Percentiles rank a stretch among this genome's conserved stretches.
Conservation (phyloP, 768 basidiomycete genomes). For the Leccinum pellstonianum region DNA sequence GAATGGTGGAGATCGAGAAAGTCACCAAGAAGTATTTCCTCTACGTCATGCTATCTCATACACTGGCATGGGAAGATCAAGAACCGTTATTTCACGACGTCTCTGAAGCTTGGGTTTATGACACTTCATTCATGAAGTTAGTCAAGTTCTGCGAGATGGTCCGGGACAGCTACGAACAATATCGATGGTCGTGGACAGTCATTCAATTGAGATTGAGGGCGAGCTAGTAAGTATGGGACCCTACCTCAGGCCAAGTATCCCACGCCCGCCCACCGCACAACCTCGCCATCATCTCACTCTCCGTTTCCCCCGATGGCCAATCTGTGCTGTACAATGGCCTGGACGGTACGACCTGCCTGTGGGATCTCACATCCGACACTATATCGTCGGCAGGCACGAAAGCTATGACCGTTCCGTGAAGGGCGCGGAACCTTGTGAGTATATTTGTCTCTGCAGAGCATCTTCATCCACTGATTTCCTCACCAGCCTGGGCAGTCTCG, state of each 20-base stretch:
- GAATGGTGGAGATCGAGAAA: no score
- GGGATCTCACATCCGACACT: slow-evolving; percentile 65
- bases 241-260: slow-evolving; percentile 61
- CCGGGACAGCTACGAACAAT: no score
- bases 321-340: slow-evolving; percentile 76
- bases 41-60: no score
- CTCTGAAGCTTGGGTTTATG: no score
- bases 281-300: slow-evolving; percentile 81
- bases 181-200: no score
- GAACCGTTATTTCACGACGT: no score
- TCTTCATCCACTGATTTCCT: slow-evolving; percentile 1
- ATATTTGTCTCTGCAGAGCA: background rate
- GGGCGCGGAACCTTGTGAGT: slow-evolving; percentile 64
- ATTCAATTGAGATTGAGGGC: no score
- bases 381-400: slow-evolving; percentile 60
- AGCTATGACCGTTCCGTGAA: slow-evolving; percentile 64
- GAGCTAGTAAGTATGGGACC: slow-evolving; percentile 44
- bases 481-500: slow-evolving; percentile 79
- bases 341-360: slow-evolving; percentile 78
- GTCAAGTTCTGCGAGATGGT: no score
- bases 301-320: slow-evolving; percentile 63
- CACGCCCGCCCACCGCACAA: slow-evolving; percentile 72
- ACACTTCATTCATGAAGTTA: no score
- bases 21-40: no score
- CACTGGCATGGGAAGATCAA: no score